phyloP scores from a whole-genome alignment of 2,329 filamentous ascomycete genomes.

The Cladophialophora bantiana region DNA sequence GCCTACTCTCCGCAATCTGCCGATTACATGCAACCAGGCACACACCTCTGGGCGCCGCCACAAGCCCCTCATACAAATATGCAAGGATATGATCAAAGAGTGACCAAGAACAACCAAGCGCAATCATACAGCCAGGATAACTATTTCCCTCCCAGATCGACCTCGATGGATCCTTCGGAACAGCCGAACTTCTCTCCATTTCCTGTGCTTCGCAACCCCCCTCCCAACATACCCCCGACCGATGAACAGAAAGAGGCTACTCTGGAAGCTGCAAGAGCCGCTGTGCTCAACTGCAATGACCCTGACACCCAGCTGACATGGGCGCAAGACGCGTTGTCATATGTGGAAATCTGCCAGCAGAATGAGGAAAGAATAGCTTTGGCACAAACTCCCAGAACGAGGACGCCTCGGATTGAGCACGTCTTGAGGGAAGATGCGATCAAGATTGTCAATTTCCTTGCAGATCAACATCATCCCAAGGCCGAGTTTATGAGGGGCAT shows the following conservation, averaged over 20 bases:
- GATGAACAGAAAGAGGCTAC: conserved; percentile 94
- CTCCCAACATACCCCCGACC: conserved; percentile 88
- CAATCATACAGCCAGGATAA: conserved; percentile 42
- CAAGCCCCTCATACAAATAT: conserved; percentile 44
- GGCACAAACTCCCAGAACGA: conserved; percentile 67
- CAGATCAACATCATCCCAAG: conserved; percentile 89
- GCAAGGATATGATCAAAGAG: conserved; percentile 44
- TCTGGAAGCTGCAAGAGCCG: conserved; percentile 80
- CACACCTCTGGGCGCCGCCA: conserved; percentile 20
- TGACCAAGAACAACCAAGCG: conserved; percentile 14
- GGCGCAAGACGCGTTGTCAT: conserved; percentile 90
- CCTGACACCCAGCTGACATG: conserved; percentile 96
- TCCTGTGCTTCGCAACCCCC: conserved; percentile 77
- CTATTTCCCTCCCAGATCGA: conserved; percentile 59
- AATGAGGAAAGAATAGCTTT: conserved; percentile 72
- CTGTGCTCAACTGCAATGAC: conserved; percentile 91
- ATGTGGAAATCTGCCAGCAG: conserved; percentile 83
- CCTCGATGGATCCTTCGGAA: conserved; percentile 56
- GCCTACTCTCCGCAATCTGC: conserved; percentile 35
- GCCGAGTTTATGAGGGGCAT: conserved; percentile 93
- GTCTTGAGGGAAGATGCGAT: conserved; percentile 86
- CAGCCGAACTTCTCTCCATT: conserved; percentile 89
- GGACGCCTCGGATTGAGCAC: conserved; percentile 86
- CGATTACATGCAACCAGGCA: conserved; percentile 20
- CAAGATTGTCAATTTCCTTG: conserved; percentile 88